Evolutionary conservation across 345 rosid species (phyloP).

Genomic region (Melastoma malabathricum): DNA sequence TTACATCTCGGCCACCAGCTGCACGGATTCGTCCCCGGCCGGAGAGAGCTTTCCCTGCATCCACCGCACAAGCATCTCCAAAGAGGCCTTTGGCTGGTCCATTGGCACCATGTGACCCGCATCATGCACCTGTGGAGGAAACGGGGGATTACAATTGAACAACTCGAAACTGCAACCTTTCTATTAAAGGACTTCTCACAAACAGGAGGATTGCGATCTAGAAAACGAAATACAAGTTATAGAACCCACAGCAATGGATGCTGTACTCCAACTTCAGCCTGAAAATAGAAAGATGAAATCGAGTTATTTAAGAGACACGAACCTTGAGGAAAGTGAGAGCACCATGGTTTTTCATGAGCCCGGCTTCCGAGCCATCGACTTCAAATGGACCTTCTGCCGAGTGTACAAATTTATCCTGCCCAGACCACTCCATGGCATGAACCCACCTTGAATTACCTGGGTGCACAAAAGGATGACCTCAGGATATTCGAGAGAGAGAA

Average conservation of each 20-base stretch:
- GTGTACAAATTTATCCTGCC: slow-evolving; percentile 44
- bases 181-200: no score
- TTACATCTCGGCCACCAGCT: slow-evolving; percentile 64
- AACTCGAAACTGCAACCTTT: no score
- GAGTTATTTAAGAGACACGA: slow-evolving; percentile 5
- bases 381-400: slow-evolving; percentile 50
- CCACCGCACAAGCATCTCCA: slow-evolving; percentile 87
- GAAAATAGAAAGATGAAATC: neutral
- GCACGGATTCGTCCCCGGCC: slow-evolving; percentile 11
- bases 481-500: neutral
- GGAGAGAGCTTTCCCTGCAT: slow-evolving; percentile 34
- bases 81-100: slow-evolving; percentile 89
- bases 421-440: slow-evolving; percentile 96
- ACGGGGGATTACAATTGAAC: no score
- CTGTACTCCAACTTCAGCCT: neutral
- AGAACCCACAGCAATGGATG: no score
- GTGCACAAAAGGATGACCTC: neutral
- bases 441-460: slow-evolving; percentile 99
- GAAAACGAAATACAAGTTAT: no score
- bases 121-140: slow-evolving; percentile 46
- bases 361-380: slow-evolving; percentile 73
- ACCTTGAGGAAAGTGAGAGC: slow-evolving; percentile 94
- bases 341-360: slow-evolving; percentile 50
- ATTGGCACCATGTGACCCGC: slow-evolving; percentile 99
- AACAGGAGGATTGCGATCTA: no score